These are phyloP conservation scores for Torrubiellomyces zombiae DNA, from an alignment of 2,329 filamentous ascomycete species.

Conservation along the genomic window DNA sequence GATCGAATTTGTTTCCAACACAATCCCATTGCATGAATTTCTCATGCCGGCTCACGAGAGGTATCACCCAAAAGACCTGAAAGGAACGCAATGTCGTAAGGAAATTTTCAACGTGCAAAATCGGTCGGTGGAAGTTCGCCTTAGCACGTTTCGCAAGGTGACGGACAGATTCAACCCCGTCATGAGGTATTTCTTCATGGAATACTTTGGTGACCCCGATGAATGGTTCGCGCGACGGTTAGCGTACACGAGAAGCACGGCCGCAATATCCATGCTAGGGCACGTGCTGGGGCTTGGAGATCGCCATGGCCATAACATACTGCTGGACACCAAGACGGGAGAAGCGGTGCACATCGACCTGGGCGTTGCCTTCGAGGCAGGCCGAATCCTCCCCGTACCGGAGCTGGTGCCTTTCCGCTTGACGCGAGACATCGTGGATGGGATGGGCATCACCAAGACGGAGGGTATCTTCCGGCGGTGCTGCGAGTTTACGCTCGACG, in stretches of 20 bases:
- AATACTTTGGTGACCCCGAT: constrained; percentile 82
- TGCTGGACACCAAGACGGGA: constrained; percentile 75
- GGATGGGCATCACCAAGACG: constrained; percentile 87
- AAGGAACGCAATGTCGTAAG: constrained; percentile 58
- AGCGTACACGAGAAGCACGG: constrained; percentile 84
- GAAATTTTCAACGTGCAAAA: constrained; percentile 60
- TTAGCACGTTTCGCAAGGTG: constrained; percentile 62
- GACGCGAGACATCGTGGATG: constrained; percentile 87
- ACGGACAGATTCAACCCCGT: constrained; percentile 77
- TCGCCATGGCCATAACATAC: constrained; percentile 90
- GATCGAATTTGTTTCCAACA: constrained; percentile 94
- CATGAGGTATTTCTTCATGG: constrained; percentile 94
- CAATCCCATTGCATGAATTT: constrained; percentile 80
- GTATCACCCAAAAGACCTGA: constrained; percentile 75
- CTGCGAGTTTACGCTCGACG: constrained; percentile 93
- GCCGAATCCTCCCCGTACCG: constrained; percentile 83
- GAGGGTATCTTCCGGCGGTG: constrained; percentile 96
- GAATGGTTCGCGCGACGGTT: constrained; percentile 86
- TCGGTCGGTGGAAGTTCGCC: constrained; percentile 50
- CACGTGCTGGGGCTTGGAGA: constrained; percentile 88
- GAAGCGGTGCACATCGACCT: constrained; percentile 96
- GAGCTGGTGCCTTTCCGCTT: constrained; percentile 92
- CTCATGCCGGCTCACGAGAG: constrained; percentile 77
- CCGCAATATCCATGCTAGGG: constrained; percentile 87
- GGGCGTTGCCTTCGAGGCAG: constrained; percentile 92